These are phyloP conservation scores for Barnettozyma wickerhamii DNA, from an alignment of 805 yeast species.

Conservation along the genomic window DNA sequence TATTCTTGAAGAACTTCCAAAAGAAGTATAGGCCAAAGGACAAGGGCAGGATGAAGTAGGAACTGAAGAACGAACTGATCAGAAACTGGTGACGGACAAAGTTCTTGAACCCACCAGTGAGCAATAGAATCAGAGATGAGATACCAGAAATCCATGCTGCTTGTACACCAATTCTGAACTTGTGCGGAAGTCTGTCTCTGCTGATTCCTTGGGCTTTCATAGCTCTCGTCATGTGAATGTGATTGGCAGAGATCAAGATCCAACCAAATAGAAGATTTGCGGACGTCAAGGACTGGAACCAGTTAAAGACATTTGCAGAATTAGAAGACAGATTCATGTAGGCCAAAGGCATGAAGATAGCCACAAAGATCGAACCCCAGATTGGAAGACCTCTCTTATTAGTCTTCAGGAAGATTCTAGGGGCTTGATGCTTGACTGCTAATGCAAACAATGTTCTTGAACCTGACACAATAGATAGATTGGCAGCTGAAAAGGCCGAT, in stretches of 20 bases:
- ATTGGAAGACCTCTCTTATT: constrained; percentile 32
- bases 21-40: constrained; percentile 23
- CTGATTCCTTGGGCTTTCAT: constrained; percentile 36
- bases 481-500: constrained; percentile 37
- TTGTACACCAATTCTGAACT: constrained; percentile 22
- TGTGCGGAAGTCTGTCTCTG: constrained; percentile 30
- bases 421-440: constrained; percentile 35
- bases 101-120: constrained; percentile 33
- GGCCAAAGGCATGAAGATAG: constrained; percentile 30
- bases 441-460: constrained; percentile 33
- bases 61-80: constrained; percentile 7
- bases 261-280: constrained; percentile 28
- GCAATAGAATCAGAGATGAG: constrained; percentile 23
- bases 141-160: constrained; percentile 30
- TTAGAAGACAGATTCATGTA: constrained; percentile 26
- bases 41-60: constrained; percentile 23
- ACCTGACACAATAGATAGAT: constrained; percentile 25
- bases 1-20: constrained; percentile 31
- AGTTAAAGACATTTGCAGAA: constrained; percentile 29
- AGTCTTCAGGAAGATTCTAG: constrained; percentile 28
- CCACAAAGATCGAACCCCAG: constrained; percentile 25
- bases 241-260: constrained; percentile 28
- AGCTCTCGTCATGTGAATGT: constrained; percentile 29
- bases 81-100: constrained; percentile 29
- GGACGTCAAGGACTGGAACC: constrained; percentile 32